A percentile compares a stretch with the other conserved stretches of the same genome.
Conservation (phyloP, 768 basidiomycete species). For the Hirschioporus abietinus region DNA sequence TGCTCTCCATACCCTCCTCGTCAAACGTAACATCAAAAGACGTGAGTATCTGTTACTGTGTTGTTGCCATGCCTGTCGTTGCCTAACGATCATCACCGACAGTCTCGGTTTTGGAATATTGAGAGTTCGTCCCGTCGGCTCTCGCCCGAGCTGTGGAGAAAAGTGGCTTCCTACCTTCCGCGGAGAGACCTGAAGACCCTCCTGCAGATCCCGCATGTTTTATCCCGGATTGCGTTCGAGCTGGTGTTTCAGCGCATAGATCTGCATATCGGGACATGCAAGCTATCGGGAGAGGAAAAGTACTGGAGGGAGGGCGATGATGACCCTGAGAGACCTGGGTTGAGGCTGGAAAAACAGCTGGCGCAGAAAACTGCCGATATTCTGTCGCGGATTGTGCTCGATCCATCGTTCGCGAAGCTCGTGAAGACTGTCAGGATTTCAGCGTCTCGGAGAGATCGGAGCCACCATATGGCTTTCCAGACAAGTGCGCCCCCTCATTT, state of each 20-base stretch:
- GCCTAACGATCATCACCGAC: not conserved
- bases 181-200: constrained; percentile 60
- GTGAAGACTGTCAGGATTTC: constrained; percentile 56
- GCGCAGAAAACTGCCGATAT: constrained; percentile 68
- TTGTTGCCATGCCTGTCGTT: not conserved
- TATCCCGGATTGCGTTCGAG: constrained; percentile 66
- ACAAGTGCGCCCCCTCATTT: constrained; percentile 43
- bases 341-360: constrained; percentile 39
- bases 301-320: constrained; percentile 18
- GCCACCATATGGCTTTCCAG: constrained; percentile 56
- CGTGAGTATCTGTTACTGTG: not conserved
- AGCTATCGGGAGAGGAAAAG: constrained; percentile 25
- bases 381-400: constrained; percentile 58
- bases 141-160: constrained; percentile 67
- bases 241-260: constrained; percentile 60
- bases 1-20: not conserved
- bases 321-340: constrained; percentile 16
- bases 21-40: not conserved
- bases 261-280: constrained; percentile 48
- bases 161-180: constrained; percentile 58
- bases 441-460: constrained; percentile 42
- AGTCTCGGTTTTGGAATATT: constrained; percentile 3
- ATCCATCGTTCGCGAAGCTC: constrained; percentile 50
- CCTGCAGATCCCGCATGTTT: constrained; percentile 56
- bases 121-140: constrained; percentile 29